phyloP scores from a whole-genome alignment of 495 filamentous ascomycete genomes.

The Melanomma pulvis-pyrius region DNA sequence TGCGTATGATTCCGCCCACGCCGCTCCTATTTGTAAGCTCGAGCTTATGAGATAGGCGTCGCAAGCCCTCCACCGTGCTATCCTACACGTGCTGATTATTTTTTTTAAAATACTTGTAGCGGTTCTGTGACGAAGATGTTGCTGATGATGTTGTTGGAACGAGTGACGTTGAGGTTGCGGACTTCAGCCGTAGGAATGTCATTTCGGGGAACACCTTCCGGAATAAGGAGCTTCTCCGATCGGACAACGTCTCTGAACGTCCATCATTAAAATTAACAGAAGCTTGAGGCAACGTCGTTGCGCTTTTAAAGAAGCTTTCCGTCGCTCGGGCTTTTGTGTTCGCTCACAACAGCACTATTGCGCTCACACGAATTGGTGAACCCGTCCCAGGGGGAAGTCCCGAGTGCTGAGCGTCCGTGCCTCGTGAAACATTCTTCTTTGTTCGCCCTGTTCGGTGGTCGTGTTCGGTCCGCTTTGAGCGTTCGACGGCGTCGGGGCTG shows the following conservation, averaged over 20 bases:
- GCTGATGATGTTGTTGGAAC: constrained; percentile 7
- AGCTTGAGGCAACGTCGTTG: constrained; percentile 6
- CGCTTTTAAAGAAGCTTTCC: neutral
- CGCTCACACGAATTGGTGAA: neutral
- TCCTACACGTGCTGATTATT: neutral
- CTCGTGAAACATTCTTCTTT: neutral
- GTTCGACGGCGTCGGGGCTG: neutral
- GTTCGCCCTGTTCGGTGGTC: neutral
- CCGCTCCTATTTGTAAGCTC: neutral
- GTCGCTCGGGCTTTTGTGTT: neutral
- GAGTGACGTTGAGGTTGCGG: constrained; percentile 16
- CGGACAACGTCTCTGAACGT: constrained; percentile 14
- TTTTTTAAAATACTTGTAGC: neutral
- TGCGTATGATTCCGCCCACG: neutral
- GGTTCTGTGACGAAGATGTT: neutral
- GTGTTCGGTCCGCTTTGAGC: neutral
- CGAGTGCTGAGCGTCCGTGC: neutral
- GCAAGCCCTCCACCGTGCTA: neutral
- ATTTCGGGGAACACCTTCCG: constrained; percentile 18
- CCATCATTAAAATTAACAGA: constrained; percentile 1
- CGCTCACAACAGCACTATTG: neutral
- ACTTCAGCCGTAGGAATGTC: constrained; percentile 7
- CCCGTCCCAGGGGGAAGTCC: neutral
- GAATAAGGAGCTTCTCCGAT: constrained; percentile 10
- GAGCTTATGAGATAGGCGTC: neutral